phyloP scores from a whole-genome alignment of 495 filamentous ascomycete species.

The Oleoguttula mirabilis region DNA sequence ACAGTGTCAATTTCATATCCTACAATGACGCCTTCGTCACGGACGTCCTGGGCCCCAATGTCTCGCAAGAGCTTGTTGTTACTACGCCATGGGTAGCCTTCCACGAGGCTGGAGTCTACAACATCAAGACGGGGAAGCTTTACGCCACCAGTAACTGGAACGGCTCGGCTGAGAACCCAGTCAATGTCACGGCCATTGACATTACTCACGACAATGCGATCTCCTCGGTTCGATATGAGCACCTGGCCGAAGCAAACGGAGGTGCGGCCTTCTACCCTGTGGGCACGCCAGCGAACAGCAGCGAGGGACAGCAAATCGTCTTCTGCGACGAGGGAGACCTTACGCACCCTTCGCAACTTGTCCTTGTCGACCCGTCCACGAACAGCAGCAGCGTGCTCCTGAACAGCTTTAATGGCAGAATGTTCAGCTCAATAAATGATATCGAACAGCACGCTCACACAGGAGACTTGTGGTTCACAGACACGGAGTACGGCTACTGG shows the following conservation, averaged over 20 bases:
- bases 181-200: conserved; percentile 27
- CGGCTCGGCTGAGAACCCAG: conserved; percentile 19
- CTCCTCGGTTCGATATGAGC: conserved; percentile 27
- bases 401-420: conserved; percentile 16
- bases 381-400: conserved; percentile 8
- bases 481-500: conserved; percentile 21
- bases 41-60: conserved; percentile 25
- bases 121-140: conserved; percentile 46
- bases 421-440: conserved; percentile 19
- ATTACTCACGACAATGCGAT: conserved; percentile 24
- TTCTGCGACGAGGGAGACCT: conserved; percentile 29
- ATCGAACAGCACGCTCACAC: conserved; percentile 15
- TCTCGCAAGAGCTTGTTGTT: conserved; percentile 19
- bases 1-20: conserved; percentile 23
- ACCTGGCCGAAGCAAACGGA: conserved; percentile 24
- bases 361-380: conserved; percentile 10
- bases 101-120: conserved; percentile 50
- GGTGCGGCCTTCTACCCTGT: conserved; percentile 25
- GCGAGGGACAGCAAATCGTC: conserved; percentile 20
- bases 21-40: conserved; percentile 23
- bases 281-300: conserved; percentile 15
- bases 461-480: conserved; percentile 23
- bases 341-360: conserved; percentile 13
- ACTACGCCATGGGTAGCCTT: conserved; percentile 33
- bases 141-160: conserved; percentile 45